These are phyloP conservation scores for Ceratocystis albifundus DNA, from an alignment of 2,329 filamentous ascomycete genomes.

Conservation along the genomic window DNA sequence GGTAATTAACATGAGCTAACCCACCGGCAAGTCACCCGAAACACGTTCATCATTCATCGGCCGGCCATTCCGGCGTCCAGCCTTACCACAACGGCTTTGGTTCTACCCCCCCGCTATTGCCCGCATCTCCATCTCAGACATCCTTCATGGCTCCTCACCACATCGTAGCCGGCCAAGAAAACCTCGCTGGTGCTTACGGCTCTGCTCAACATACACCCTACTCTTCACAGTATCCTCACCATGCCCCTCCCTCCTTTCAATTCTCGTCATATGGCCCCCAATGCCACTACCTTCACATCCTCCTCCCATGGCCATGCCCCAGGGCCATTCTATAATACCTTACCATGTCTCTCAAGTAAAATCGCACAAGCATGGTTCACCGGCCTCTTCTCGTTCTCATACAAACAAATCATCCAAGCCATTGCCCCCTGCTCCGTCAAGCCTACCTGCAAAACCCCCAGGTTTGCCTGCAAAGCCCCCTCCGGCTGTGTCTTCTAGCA, in stretches of 20 bases:
- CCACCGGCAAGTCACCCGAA: slow-evolving; percentile 10
- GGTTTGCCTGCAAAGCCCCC: slow-evolving; percentile 17
- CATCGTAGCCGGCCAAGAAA: slow-evolving; percentile 7
- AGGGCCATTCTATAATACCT: not conserved
- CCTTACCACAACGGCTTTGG: not conserved
- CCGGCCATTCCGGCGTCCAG: not conserved
- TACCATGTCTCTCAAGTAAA: slow-evolving; percentile 4
- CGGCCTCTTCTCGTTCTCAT: not conserved
- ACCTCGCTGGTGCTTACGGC: not conserved
- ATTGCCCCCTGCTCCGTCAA: slow-evolving; percentile 14
- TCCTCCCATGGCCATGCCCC: not conserved
- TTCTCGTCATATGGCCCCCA: slow-evolving; percentile 5
- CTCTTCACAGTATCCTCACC: not conserved
- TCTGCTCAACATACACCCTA: not conserved
- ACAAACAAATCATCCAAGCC: not conserved
- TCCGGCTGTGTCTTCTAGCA: not conserved
- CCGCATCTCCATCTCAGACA: not conserved
- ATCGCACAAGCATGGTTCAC: not conserved
- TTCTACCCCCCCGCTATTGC: not conserved
- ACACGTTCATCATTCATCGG: slow-evolving; percentile 1
- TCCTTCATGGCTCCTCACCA: slow-evolving; percentile 12
- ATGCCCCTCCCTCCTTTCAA: not conserved
- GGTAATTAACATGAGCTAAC: slow-evolving; percentile 20
- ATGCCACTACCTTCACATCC: not conserved
- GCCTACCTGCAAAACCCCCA: slow-evolving; percentile 15